Conservation (phyloP, 768 basidiomycete genomes). For the Auricularia cornea region DNA sequence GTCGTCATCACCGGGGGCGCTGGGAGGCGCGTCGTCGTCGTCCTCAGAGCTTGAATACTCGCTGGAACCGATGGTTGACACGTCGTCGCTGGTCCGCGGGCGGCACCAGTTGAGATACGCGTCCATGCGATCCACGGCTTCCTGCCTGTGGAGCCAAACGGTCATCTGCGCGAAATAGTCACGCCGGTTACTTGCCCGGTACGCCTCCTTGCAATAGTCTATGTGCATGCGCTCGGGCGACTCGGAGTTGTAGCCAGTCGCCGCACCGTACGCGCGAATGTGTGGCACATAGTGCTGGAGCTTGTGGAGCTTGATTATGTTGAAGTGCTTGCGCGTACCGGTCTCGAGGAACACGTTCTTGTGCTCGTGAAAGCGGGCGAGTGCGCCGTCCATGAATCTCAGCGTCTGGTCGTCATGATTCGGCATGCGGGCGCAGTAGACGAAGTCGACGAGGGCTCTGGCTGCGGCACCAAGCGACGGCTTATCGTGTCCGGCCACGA, state of each 20-base stretch:
- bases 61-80: neutral
- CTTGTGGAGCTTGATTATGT: conserved; percentile 30
- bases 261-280: conserved; percentile 20
- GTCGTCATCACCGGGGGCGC: no score
- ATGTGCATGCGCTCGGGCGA: conserved; percentile 34
- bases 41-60: neutral
- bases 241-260: conserved; percentile 30
- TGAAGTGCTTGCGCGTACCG: conserved; percentile 23
- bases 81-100: neutral
- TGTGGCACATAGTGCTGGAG: conserved; percentile 18
- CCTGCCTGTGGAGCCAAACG: conserved; percentile 26
- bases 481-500: conserved; percentile 20
- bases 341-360: conserved; percentile 24
- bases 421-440: conserved; percentile 23
- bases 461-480: conserved; percentile 15
- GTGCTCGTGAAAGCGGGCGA: conserved; percentile 20
- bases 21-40: no score
- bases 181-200: conserved; percentile 20
- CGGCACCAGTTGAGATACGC: conserved; percentile 21
- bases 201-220: conserved; percentile 31
- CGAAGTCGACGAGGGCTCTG: conserved; percentile 26
- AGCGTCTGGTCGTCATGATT: conserved; percentile 23
- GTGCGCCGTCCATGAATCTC: conserved; percentile 14
- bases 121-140: conserved; percentile 22
- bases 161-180: conserved; percentile 33